These are phyloP conservation scores for Ogataea methanolica DNA, from an alignment of 805 yeast species.

Conservation along the genomic window DNA sequence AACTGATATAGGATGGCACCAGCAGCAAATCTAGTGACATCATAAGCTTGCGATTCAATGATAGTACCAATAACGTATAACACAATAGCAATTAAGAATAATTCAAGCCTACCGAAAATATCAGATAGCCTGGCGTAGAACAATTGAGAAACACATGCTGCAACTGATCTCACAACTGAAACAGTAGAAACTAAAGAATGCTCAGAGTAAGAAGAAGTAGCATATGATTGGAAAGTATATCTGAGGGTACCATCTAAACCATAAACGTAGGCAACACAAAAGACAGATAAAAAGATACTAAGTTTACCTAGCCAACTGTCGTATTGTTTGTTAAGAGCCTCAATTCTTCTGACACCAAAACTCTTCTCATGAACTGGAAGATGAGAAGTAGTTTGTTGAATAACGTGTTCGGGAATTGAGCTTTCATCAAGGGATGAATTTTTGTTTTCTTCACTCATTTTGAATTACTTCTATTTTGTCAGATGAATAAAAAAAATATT, in stretches of 20 bases:
- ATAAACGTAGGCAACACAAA: constrained; percentile 53
- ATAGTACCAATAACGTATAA: constrained; percentile 62
- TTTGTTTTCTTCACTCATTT: background rate
- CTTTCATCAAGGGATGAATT: background rate
- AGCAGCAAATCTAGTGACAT: constrained; percentile 55
- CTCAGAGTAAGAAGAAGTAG: constrained; percentile 46
- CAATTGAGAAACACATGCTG: constrained; percentile 65
- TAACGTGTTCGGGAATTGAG: background rate
- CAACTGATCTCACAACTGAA: constrained; percentile 51
- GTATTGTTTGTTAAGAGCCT: constrained; percentile 50
- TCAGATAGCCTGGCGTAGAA: constrained; percentile 61
- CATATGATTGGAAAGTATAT: constrained; percentile 46
- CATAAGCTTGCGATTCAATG: constrained; percentile 55
- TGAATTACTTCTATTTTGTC: background rate
- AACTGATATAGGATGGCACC: constrained; percentile 53
- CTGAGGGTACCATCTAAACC: constrained; percentile 53
- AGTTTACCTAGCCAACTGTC: constrained; percentile 28
- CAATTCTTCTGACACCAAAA: constrained; percentile 53
- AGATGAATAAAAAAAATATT: background rate
- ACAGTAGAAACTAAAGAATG: constrained; percentile 59
- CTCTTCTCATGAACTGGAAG: constrained; percentile 22
- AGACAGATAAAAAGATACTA: constrained; percentile 42
- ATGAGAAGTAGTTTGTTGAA: background rate
- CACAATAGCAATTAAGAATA: constrained; percentile 43
- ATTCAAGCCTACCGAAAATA: constrained; percentile 59